These are phyloP conservation scores for Pichia nanzhaoensis DNA, from an alignment of 805 yeast genomes.

Conservation along the genomic window DNA sequence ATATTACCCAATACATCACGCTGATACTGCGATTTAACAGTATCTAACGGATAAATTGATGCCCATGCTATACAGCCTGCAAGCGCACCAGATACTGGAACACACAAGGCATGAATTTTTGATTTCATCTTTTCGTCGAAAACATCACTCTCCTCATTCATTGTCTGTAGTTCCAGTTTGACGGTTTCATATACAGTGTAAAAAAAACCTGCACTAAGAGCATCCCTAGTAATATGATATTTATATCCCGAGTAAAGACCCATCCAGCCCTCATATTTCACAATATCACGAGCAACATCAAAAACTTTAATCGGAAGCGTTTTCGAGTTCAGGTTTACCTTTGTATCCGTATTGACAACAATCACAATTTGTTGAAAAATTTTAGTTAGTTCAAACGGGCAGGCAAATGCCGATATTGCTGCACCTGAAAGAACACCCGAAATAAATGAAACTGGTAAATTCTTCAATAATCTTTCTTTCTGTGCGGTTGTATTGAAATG, in stretches of 20 bases:
- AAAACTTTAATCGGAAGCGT: conserved; percentile 29
- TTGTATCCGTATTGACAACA: conserved; percentile 33
- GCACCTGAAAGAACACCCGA: conserved; percentile 69
- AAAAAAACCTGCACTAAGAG: conserved; percentile 64
- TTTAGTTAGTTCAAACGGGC: conserved; percentile 84
- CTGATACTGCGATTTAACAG: conserved; percentile 69
- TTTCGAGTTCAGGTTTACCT: conserved; percentile 15
- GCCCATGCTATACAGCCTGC: conserved; percentile 76
- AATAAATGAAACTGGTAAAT: conserved; percentile 40
- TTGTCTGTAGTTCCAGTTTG: conserved; percentile 36
- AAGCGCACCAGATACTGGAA: conserved; percentile 69
- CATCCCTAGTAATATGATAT: conserved; percentile 63
- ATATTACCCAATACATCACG: conserved; percentile 66
- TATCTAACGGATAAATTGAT: conserved; percentile 72
- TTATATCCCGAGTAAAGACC: conserved; percentile 71
- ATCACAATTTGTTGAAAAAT: conserved; percentile 69
- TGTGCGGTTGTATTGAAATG: background rate
- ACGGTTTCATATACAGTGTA: conserved; percentile 70
- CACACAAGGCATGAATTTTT: conserved; percentile 35
- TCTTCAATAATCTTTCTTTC: conserved; percentile 23
- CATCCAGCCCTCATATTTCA: conserved; percentile 48
- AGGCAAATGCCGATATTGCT: conserved; percentile 55
- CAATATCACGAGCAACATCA: conserved; percentile 45
- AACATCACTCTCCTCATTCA: conserved; percentile 3
- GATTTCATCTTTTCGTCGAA: conserved; percentile 4